Conservation (phyloP, 257 asterid genomes). For the Scutellaria minor region DNA sequence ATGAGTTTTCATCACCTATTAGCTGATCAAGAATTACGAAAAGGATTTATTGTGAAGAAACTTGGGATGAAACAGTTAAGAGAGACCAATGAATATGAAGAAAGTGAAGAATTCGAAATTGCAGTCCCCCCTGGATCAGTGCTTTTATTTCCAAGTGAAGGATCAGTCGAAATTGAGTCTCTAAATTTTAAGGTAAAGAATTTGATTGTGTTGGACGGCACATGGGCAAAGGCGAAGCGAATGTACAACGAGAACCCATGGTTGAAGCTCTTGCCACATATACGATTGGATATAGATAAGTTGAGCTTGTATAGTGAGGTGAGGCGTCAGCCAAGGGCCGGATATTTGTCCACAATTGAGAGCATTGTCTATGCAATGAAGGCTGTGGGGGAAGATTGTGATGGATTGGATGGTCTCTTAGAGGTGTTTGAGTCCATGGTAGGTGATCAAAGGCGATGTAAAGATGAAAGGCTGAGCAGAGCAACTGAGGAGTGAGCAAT, state of each 20-base stretch:
- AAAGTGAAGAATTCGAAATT: conserved; percentile 62
- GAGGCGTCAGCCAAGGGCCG: conserved; percentile 85
- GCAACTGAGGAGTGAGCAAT: conserved; percentile 23
- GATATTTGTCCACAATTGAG: conserved; percentile 87
- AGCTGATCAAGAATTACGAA: conserved; percentile 34
- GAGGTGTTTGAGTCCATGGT: conserved; percentile 88
- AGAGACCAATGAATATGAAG: conserved; percentile 42
- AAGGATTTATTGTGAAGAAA: conserved; percentile 67
- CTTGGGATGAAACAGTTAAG: conserved; percentile 41
- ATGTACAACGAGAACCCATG: conserved; percentile 93
- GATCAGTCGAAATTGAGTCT: conserved; percentile 49
- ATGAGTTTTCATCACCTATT: conserved; percentile 45
- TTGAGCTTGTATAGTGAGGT: conserved; percentile 84
- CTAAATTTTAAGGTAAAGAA: conserved; percentile 65
- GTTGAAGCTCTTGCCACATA: conserved; percentile 82
- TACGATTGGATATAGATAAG: conserved; percentile 59
- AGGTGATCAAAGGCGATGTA: conserved; percentile 80
- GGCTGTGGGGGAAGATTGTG: conserved; percentile 60
- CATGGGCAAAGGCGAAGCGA: conserved; percentile 94
- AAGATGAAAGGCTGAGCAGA: conserved; percentile 60
- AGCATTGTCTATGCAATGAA: conserved; percentile 88
- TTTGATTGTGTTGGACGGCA: conserved; percentile 83
- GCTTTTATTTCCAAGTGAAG: conserved; percentile 77
- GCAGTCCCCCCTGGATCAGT: conserved; percentile 68
- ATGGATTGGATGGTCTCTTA: conserved; percentile 70